Conservation (phyloP, 2,329 filamentous ascomycete species). For the Aspergillus brasiliensis region DNA sequence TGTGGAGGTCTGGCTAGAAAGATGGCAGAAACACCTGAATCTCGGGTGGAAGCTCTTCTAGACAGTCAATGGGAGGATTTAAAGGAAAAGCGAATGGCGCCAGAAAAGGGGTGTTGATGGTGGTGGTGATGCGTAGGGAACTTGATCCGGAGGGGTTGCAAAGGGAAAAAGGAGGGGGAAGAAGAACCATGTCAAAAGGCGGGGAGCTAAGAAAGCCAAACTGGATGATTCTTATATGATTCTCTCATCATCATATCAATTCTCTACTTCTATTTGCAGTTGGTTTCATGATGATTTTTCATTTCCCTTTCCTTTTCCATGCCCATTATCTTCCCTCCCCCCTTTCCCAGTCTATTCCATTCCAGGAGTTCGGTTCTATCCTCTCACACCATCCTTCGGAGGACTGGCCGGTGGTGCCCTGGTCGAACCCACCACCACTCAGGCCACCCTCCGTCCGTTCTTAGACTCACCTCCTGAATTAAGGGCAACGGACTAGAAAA, state of each 20-base stretch:
- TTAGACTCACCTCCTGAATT: neutral
- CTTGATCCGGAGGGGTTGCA: slow-evolving; percentile 17
- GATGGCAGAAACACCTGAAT: neutral
- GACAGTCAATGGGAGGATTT: slow-evolving; percentile 3
- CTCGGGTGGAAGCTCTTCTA: neutral
- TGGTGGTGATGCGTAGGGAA: slow-evolving; percentile 1
- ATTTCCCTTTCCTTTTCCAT: neutral
- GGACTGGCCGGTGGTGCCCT: neutral
- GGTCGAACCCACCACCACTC: neutral
- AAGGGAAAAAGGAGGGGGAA: slow-evolving; percentile 12
- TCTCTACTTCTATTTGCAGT: too few species aligned
- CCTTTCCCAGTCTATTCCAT: neutral
- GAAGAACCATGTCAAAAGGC: slow-evolving; percentile 13
- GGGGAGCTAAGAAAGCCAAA: slow-evolving; percentile 10
- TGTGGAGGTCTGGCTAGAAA: neutral
- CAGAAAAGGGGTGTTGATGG: slow-evolving; percentile 5
- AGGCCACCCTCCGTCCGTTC: neutral
- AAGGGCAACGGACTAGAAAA: neutral
- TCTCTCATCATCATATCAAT: too few species aligned
- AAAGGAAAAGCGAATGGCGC: slow-evolving; percentile 7
- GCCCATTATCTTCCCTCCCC: neutral
- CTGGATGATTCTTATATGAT: slow-evolving; percentile 1
- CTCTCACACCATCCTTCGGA: neutral
- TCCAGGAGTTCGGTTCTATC: too few species aligned
- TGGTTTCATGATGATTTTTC: too few species aligned